Base-by-base conservation (phyloP, 805 yeast genomes). In the Pichia sporocuriosa region DNA sequence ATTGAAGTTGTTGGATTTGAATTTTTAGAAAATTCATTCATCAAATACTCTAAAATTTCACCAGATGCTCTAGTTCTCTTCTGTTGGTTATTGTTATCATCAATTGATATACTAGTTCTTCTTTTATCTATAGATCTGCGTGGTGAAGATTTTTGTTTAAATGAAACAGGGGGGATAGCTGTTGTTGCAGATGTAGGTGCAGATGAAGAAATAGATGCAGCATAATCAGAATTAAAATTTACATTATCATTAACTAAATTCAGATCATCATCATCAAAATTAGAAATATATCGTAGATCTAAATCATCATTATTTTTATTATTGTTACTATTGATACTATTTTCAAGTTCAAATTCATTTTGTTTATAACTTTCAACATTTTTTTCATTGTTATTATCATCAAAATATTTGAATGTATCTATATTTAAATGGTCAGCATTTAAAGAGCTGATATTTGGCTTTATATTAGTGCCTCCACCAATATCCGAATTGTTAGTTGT, bases 1-100 rank as follows among this genome's bases (percentile, higher is more conserved):
- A 73, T 73, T 31, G 81, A 81, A 0, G 89, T 78, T 24, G 77
- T 69, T 0, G 96, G 96, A 50, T 82, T 84, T 24, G 85, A 82
- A 50, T 84, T 84, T 39, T 65, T 67, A 39, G 72, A 74, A 57
- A 85, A 88, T 56, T 84, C 94, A 24, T 68, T 64, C 32, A 85
- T 73, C 37, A 88, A 68, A 34, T 72, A 69, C 37, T 77, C 81
- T 40, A 88, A 67, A 2, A 83, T 87, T 54, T 81, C 90, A 1
- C 95, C 90, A 0, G 67, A 59, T 0, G 68, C 68, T 29, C 68
- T 51, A 8, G 67, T 59, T 29, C 68, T 47, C 33, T 59, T 46
- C 9, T 58, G 61, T 33, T 51, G 58, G 21, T 37, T 37, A 19
- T 33, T 33, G 1, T 26, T 16, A 7, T 46, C 48, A 19, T 46